A percentile compares a stretch with the other conserved stretches of the same genome.
Conservation (phyloP, 208 protist species). For the Acanthamoeba healyi region DNA sequence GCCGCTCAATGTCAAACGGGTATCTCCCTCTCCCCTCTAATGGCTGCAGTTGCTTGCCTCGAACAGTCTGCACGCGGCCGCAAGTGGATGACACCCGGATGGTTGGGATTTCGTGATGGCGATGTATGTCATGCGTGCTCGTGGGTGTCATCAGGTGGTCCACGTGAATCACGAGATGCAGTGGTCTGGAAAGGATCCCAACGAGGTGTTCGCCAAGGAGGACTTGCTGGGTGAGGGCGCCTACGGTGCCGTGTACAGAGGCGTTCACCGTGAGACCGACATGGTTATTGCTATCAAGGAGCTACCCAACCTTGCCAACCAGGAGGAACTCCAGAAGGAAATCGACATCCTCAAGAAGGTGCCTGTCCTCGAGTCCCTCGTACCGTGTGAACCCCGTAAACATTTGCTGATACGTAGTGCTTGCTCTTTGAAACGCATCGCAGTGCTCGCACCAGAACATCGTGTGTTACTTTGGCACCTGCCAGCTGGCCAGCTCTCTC, state of each 20-base stretch:
- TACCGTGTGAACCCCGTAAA: too few relatives aligned
- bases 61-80: too few relatives aligned
- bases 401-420: constrained; percentile 76
- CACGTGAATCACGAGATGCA: constrained; percentile 21
- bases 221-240: background rate
- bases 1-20: constrained; percentile 11
- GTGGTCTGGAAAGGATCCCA: constrained; percentile 13
- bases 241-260: constrained; percentile 31
- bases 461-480: constrained; percentile 27
- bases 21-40: background rate
- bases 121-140: background rate
- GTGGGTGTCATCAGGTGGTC: background rate
- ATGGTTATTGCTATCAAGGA: constrained; percentile 36
- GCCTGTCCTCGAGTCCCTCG: too few relatives aligned
- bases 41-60: background rate
- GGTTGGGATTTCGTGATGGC: background rate
- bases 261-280: background rate
- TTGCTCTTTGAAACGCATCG: constrained; percentile 75
- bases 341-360: constrained; percentile 88
- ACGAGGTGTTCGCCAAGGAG: background rate
- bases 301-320: constrained; percentile 80
- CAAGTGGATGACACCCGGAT: too few relatives aligned
- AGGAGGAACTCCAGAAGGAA: constrained; percentile 87
- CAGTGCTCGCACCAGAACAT: constrained; percentile 37
- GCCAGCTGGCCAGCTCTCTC: background rate